A percentile compares a stretch with the other conserved stretches of the same genome.
Evolutionary conservation across 139 green algal genomes (phyloP).

Genomic region (Spirogloea muscicola): DNA sequence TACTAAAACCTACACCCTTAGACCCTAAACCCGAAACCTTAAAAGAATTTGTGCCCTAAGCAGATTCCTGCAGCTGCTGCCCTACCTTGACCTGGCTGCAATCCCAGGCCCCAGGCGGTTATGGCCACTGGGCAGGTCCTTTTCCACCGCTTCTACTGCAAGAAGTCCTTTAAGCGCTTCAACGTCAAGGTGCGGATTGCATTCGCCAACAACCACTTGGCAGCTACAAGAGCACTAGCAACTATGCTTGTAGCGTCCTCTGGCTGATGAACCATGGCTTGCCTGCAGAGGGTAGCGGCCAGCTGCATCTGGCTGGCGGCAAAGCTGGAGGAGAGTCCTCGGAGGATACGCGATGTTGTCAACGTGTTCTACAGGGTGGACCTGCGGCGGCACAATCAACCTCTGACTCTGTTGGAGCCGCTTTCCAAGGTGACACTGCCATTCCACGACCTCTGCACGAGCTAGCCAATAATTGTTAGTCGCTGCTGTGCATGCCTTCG

Average conservation of each 20-base stretch:
- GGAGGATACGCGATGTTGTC: slow-evolving; percentile 64
- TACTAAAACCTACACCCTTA: no score
- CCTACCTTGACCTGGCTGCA: no score
- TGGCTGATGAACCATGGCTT: no score
- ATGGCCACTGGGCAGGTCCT: slow-evolving; percentile 85
- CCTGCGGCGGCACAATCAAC: slow-evolving; percentile 51
- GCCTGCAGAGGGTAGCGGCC: slow-evolving; percentile 41
- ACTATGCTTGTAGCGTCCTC: no score
- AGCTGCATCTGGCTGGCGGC: slow-evolving; percentile 68
- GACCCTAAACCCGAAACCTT: no score
- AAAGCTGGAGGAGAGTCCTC: slow-evolving; percentile 84
- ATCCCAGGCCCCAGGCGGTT: slow-evolving; percentile 69
- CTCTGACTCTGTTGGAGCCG: slow-evolving; percentile 59
- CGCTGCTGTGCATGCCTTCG: no score
- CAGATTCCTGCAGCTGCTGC: no score
- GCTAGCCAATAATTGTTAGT: no score
- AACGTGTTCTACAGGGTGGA: slow-evolving; percentile 73
- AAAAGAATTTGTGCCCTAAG: no score
- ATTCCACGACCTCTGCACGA: no score
- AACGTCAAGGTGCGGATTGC: slow-evolving; percentile 76
- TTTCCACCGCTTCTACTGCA: slow-evolving; percentile 92
- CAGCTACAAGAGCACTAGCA: no score
- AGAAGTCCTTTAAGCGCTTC: slow-evolving; percentile 73
- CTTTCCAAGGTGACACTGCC: slow-evolving; percentile 59
- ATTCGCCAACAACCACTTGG: no score